Evolutionary conservation across 1,139 yeast species (phyloP).

Genomic region (Lodderomyces elongisporus): DNA sequence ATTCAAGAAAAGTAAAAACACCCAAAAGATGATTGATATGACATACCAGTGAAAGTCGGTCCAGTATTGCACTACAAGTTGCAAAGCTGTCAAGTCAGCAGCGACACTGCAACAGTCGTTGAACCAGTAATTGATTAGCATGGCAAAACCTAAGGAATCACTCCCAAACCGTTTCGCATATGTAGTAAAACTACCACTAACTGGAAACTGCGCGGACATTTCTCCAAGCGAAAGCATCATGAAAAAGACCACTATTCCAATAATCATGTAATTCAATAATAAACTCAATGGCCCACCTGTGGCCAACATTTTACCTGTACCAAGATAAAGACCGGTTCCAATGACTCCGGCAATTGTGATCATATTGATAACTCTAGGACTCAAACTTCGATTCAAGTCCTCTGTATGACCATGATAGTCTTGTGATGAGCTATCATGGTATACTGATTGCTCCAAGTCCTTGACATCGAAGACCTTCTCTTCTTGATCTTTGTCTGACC

Average conservation of each 20-base stretch:
- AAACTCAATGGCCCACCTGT: conserved; percentile 64
- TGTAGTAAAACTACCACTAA: conserved; percentile 58
- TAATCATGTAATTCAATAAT: conserved; percentile 51
- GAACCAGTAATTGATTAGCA: conserved; percentile 60
- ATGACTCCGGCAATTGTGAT: conserved; percentile 64
- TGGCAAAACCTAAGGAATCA: conserved; percentile 59
- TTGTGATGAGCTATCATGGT: not conserved
- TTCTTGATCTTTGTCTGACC: not conserved
- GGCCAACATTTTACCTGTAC: conserved; percentile 56
- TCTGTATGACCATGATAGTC: conserved; percentile 16
- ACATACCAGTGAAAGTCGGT: conserved; percentile 55
- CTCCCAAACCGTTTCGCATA: conserved; percentile 58
- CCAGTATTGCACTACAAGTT: conserved; percentile 59
- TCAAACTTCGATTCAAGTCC: conserved; percentile 37
- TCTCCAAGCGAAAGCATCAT: conserved; percentile 64
- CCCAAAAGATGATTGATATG: conserved; percentile 56
- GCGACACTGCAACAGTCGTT: conserved; percentile 63
- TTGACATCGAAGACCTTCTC: not conserved
- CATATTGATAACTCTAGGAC: conserved; percentile 55
- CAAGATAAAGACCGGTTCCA: conserved; percentile 65
- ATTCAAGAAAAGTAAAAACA: conserved; percentile 46
- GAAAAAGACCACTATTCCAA: conserved; percentile 55
- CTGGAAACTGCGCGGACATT: conserved; percentile 57
- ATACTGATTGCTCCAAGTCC: not conserved
- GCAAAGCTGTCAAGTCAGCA: conserved; percentile 56